Percentiles rank a stretch among this genome's conserved stretches.
Conservation (phyloP, 495 filamentous ascomycete genomes). For the Parmelia sp. region DNA sequence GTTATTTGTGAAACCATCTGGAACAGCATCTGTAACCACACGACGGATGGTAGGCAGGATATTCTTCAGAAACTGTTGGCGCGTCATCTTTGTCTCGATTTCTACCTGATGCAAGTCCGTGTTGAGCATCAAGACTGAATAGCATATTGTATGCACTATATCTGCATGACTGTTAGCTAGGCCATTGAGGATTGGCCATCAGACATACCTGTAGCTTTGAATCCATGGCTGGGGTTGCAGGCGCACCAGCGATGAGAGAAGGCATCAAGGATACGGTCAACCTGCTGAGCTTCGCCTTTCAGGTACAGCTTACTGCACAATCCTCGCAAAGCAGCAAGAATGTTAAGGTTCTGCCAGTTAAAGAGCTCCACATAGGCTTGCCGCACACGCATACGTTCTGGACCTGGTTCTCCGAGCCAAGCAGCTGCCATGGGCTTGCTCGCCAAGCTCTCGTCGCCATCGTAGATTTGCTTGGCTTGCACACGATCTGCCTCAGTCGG, state of each 20-base stretch:
- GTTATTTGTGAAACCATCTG: slow-evolving; percentile 57
- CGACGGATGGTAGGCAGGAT: slow-evolving; percentile 84
- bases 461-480: slow-evolving; percentile 73
- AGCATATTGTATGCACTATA: slow-evolving; percentile 95
- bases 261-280: slow-evolving; percentile 85
- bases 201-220: slow-evolving; percentile 75
- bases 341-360: slow-evolving; percentile 75
- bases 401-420: slow-evolving; percentile 77
- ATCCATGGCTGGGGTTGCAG: slow-evolving; percentile 91
- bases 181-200: background rate
- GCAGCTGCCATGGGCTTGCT: slow-evolving; percentile 71
- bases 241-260: slow-evolving; percentile 87
- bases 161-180: slow-evolving; percentile 43
- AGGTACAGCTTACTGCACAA: slow-evolving; percentile 79
- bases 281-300: slow-evolving; percentile 91
- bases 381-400: slow-evolving; percentile 58
- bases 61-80: slow-evolving; percentile 89
- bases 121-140: slow-evolving; percentile 90
- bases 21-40: slow-evolving; percentile 62
- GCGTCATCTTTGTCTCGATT: slow-evolving; percentile 93
- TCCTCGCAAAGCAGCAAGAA: slow-evolving; percentile 68
- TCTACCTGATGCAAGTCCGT: slow-evolving; percentile 94
- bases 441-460: slow-evolving; percentile 77
- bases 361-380: slow-evolving; percentile 89
- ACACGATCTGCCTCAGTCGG: slow-evolving; percentile 56